Evolutionary conservation across 192 early-diverging fungal species (phyloP), one percentile per base, ranked within the genome.

Genomic region (Coemansia sp.): DNA sequence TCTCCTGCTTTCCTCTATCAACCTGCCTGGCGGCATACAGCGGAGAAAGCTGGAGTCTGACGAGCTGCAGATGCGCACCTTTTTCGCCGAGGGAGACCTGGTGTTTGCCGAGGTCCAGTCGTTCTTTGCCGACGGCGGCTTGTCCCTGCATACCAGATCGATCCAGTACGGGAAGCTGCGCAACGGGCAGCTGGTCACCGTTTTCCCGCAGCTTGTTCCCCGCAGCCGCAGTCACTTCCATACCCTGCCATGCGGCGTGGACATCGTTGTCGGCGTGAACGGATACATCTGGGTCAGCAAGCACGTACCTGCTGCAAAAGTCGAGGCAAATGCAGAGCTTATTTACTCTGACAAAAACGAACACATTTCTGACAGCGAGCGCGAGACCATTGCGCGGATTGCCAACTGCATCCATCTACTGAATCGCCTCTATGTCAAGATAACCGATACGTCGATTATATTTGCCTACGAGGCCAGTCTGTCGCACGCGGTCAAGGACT

Each of bases 211-310:
- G 4, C 80, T 97, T 50, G 86, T 99, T 11, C 90, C 92, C 59
- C 89, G 97, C 25, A 91, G 90, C 50, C 95, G 96, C 73, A 91
- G 91, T 29, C 97, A 99, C 71, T 99, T 99, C 78, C 86, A 93
- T 58, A 80, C 87, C n/a, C 82, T 97, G 29, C 84, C 91, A 0
- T 95, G 91, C 60, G 93, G 95, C 24, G 90, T 99, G 29, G 90
- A 99, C 72, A 75, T 99, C 10, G 88, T 97, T 34, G 82, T 99
- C 28, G 97, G 97, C 19, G 71, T 99, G 27, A 99, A 99, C 62
- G 97, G 97, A 2, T 95, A 94, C 68, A 91, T 99, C 55, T 97
- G 93, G 93, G 88, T 97, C 23, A 85, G 88, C 80, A 95, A 95
- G 66, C 88, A 88, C 47, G 74, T 83, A 47, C 30, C 85, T 39